These are phyloP conservation scores for Priceomyces fermenticarens DNA, from an alignment of 805 yeast species.

Conservation along the genomic window DNA sequence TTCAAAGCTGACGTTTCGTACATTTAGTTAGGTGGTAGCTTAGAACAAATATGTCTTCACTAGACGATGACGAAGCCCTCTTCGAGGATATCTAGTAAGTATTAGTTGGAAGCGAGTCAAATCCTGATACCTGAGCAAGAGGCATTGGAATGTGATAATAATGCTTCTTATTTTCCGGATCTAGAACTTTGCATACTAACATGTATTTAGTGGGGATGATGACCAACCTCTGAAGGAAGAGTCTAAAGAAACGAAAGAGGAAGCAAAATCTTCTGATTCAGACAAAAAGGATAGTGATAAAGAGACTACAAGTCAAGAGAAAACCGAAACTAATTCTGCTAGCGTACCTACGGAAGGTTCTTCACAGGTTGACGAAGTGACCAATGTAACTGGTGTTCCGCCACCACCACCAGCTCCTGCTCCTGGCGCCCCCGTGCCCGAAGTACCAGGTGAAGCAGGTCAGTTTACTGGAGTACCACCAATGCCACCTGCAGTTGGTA, in stretches of 20 bases:
- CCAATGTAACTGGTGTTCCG: slow-evolving; percentile 4
- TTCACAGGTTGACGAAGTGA: slow-evolving; percentile 3
- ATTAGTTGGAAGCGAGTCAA: neutral
- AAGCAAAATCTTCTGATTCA: neutral
- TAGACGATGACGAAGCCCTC: slow-evolving; percentile 91
- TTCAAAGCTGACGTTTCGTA: slow-evolving; percentile 6
- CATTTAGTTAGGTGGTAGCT: slow-evolving; percentile 9
- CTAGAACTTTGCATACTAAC: neutral
- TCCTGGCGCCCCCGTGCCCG: neutral
- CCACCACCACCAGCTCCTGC: slow-evolving; percentile 8
- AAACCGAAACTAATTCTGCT: slow-evolving; percentile 10
- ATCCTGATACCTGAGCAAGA: slow-evolving; percentile 1
- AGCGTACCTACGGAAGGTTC: slow-evolving; percentile 12
- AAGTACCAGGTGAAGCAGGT: neutral
- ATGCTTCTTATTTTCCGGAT: neutral
- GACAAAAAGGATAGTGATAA: slow-evolving; percentile 4
- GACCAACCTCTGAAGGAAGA: slow-evolving; percentile 3
- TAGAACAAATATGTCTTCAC: slow-evolving; percentile 26
- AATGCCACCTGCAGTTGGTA: neutral
- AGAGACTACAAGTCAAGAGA: slow-evolving; percentile 4
- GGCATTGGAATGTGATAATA: neutral
- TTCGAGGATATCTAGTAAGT: slow-evolving; percentile 81
- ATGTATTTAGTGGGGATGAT: slow-evolving; percentile 5
- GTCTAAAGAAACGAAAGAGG: neutral
- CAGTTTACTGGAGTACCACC: neutral